A percentile compares a stretch with the other conserved stretches of the same genome.
Evolutionary conservation across 2,329 filamentous ascomycete species (phyloP).

Genomic region (Didymella arachidicola): DNA sequence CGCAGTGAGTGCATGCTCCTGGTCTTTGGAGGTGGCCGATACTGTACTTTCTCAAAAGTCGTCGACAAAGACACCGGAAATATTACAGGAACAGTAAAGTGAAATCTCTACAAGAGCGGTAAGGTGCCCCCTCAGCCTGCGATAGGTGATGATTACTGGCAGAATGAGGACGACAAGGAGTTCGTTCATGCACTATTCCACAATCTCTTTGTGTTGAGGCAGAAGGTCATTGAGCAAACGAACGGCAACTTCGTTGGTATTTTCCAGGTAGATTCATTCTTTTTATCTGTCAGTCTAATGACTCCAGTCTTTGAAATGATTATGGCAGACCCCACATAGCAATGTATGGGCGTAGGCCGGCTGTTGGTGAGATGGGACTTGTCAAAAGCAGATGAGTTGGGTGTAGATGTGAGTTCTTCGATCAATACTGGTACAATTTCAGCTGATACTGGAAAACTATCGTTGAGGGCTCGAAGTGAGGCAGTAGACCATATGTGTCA

Average conservation of each 20-base stretch:
- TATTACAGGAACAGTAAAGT: constrained; percentile 20
- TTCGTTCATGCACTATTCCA: constrained; percentile 18
- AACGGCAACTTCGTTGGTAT: constrained; percentile 11
- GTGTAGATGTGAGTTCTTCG: constrained; percentile 16
- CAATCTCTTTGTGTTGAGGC: constrained; percentile 15
- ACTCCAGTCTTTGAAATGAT: constrained; percentile 14
- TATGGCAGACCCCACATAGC: constrained; percentile 18
- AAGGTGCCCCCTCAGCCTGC: constrained; percentile 14
- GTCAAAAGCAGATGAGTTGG: constrained; percentile 16
- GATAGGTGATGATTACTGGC: constrained; percentile 19
- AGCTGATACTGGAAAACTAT: constrained; percentile 7
- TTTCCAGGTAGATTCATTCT: not conserved
- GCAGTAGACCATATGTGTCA: constrained; percentile 14
- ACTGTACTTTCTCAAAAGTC: constrained; percentile 19
- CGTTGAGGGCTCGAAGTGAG: constrained; percentile 18
- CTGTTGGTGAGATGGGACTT: constrained; percentile 16
- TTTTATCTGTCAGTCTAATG: not conserved
- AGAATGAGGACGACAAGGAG: constrained; percentile 18
- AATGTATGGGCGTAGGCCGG: constrained; percentile 12
- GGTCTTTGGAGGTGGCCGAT: constrained; percentile 4
- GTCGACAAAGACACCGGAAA: constrained; percentile 5
- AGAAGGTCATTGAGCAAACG: constrained; percentile 18
- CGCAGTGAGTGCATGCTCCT: constrained; percentile 20
- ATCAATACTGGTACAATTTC: not conserved
- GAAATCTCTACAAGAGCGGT: constrained; percentile 22